Evolutionary conservation across 163 green algal species (phyloP).

Genomic region (Prototheca wickerhamii): DNA sequence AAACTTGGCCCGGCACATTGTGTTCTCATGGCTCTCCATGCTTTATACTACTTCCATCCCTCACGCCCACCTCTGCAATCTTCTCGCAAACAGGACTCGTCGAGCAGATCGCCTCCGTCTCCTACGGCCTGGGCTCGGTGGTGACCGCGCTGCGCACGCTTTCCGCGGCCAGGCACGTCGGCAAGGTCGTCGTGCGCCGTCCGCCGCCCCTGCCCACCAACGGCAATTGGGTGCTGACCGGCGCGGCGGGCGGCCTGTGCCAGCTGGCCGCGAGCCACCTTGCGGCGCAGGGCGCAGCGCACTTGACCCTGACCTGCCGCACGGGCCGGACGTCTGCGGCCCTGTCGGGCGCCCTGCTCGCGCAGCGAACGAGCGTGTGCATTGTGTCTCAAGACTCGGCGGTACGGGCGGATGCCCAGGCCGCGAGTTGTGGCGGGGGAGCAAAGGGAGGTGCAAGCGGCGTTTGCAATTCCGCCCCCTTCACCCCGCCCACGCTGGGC

Average conservation of each 20-base stretch:
- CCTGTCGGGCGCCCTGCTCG: too few relatives aligned
- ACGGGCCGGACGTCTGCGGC: too few relatives aligned
- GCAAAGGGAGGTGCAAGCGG: too few relatives aligned
- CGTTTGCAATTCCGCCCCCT: too few relatives aligned
- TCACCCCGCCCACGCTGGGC: slow-evolving; percentile 20
- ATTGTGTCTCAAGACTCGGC: too few relatives aligned
- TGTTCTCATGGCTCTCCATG: background rate
- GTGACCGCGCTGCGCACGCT: slow-evolving; percentile 64
- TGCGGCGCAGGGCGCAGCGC: too few relatives aligned
- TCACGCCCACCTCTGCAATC: slow-evolving; percentile 27
- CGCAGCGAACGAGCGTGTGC: too few relatives aligned
- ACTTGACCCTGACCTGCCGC: too few relatives aligned
- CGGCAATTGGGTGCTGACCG: slow-evolving; percentile 33
- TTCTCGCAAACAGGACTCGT: slow-evolving; percentile 34
- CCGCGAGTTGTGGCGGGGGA: too few relatives aligned
- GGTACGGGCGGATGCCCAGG: too few relatives aligned
- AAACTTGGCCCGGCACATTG: too few relatives aligned
- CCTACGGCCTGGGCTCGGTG: slow-evolving; percentile 35
- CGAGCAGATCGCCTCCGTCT: slow-evolving; percentile 42
- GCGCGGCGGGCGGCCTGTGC: slow-evolving; percentile 50
- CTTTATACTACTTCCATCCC: background rate
- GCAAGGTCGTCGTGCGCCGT: slow-evolving; percentile 69
- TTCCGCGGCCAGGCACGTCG: slow-evolving; percentile 60
- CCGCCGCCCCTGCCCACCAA: background rate
- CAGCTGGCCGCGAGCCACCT: slow-evolving; percentile 36